Evolutionary conservation across 495 filamentous ascomycete species (phyloP).

Genomic region (Aspergillus egyptiacus): DNA sequence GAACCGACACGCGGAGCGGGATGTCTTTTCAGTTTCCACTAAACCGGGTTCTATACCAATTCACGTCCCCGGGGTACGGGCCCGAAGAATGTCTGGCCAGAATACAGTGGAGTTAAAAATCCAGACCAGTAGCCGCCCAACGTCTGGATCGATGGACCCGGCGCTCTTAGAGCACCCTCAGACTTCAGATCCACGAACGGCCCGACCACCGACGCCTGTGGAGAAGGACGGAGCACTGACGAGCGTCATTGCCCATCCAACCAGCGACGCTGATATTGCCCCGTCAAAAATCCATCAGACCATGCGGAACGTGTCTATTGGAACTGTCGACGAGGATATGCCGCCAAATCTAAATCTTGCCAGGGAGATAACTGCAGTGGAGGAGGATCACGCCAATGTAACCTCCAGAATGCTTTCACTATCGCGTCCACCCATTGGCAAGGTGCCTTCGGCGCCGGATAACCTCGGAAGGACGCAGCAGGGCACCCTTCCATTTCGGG

Average conservation of each 20-base stretch:
- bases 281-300: conserved; percentile 20
- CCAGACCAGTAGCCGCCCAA: conserved; percentile 58
- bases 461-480: conserved; percentile 72
- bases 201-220: conserved; percentile 23
- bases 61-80: conserved; percentile 58
- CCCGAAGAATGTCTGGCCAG: conserved; percentile 74
- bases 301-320: conserved; percentile 29
- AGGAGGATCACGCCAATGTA: conserved; percentile 34
- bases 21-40: conserved; percentile 3
- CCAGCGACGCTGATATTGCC: conserved; percentile 17
- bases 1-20: conserved; percentile 24
- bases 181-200: conserved; percentile 20
- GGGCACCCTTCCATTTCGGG: conserved; percentile 62
- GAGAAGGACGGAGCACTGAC: conserved; percentile 27
- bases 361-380: conserved; percentile 32
- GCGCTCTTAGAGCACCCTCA: conserved; percentile 43
- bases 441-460: conserved; percentile 48
- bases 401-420: conserved; percentile 39
- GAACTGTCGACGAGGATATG: conserved; percentile 27
- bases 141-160: conserved; percentile 34
- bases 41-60: conserved; percentile 29
- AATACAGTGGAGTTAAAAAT: conserved; percentile 81
- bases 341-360: conserved; percentile 29
- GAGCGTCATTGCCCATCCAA: conserved; percentile 18
- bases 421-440: conserved; percentile 38